Base-by-base conservation (phyloP, 177 flowering plant species). In the Telopea speciosissima region DNA sequence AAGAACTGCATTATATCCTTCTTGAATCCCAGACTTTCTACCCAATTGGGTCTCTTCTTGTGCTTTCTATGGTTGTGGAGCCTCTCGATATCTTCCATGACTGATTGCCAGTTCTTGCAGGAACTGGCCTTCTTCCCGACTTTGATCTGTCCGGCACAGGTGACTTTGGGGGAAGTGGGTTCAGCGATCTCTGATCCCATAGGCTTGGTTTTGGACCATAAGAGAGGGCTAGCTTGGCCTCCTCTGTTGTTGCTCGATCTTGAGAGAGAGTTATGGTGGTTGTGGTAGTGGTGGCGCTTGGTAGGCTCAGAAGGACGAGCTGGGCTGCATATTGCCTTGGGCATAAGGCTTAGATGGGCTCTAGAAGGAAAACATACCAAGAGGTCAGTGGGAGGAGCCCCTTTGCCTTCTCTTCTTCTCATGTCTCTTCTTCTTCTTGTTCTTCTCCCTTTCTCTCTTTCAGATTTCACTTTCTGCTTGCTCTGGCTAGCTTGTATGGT, bases 141-240 rank as follows among this genome's bases (percentile, higher is more conserved):
- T 73, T 92, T 92, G 76, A 92, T 88, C 87, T 92, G 98, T 14
- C 98, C 98, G 0, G 91, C 90, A 63, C 97, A 94, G 9, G 97
- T 91, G 22, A 94, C 98, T 77, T 94, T 92, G 0, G 98, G 97
- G 0, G 93, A 90, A 0, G 92, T 88, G 24, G 97, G 98, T 72
- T 92, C 97, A 0, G 85, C 54, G 2, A 85, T 81, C 11, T 89
- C 92, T 3, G 84, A 63, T 22, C 66, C 82, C 62, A 68, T 73
- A 8, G 78, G 70, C 77, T 85, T 89, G 65, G 67, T 74, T 64
- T 84, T 90, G 10, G 86, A 79, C 89, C 89, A 84, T 52, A 87
- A 65, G 10, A 87, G 77, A 16, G 91, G 97, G 63, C 94, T 87
- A 1, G 80, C 83, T 56, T 77, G 81, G 22, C 77, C 76, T 24